Evolutionary conservation across 257 asterid species (phyloP), one percentile per base, ranked within the genome.

Genomic region (Capsicum pubescens): DNA sequence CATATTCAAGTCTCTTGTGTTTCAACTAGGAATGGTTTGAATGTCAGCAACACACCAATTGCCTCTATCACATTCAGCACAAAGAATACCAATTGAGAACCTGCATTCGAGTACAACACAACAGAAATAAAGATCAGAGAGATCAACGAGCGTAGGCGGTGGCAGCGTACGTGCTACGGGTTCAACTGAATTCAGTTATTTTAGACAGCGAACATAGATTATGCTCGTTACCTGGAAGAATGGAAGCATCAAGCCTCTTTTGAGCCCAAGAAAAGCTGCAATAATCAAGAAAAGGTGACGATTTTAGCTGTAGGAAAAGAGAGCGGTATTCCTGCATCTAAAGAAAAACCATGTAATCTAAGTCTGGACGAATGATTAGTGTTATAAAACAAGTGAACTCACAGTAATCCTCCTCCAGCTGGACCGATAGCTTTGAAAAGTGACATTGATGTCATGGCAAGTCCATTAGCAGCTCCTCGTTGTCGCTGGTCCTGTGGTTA

Each of bases 401-500:
- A 95, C 98, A 93, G 14, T 82, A 94, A 84, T 81, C 98, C 98
- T 26, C 95, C 98, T 17, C 87, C 95, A 14, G 97, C 98, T 50
- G 98, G 98, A 59, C 98, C 98, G 0, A 89, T 79, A 36, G 96
- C 91, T 90, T 95, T 95, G 54, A 89, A 91, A 21, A 93, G 88
- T 21, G 98, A 95, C 98, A 93, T 94, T 44, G 91, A 91, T 7
- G 98, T 85, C 97, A 95, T 91, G 85, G 98, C 90, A 88, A 95
- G 87, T 80, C 97, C 98, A 85, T 95, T 93, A 86, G 98, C 98
- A 86, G 92, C 91, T 84, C 98, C 98, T 83, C 98, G 88, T 82
- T 89, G 96, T 83, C 92, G 91, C 81, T 90, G 97, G 76, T 92
- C 82, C 98, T 95, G 96, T 68, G 46, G 21, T 79, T 52, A 74